Base-by-base conservation (phyloP, 495 filamentous ascomycete genomes). In the Lasiosphaeriaceae sp. region DNA sequence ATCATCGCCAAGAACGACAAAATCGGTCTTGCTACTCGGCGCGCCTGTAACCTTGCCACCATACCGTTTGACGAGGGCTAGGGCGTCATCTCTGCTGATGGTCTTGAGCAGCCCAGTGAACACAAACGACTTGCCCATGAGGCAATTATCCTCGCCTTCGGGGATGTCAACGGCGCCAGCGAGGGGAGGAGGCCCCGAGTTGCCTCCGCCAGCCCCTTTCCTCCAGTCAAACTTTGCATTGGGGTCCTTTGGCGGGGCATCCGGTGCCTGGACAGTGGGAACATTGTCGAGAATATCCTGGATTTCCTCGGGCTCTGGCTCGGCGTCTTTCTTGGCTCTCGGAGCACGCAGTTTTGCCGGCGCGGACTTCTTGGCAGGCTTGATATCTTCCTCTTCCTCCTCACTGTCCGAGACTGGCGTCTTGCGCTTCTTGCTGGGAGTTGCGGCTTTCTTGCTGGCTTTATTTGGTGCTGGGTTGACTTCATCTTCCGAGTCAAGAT, bases 91-190 rank as follows among this genome's bases (percentile, higher is more conserved):
- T 52, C 94, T 84, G 23, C 85, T 86, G 47, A 97, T 75, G 0
- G 80, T 86, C 37, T 89, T 81, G 29, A 96, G 77, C 19, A 96
- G 74, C 21, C 94, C 94, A 14, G 94, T 97, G 59, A 99, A 99
- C n/a, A 99, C 94, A 63, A 99, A 99, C 0, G 85, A 85, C 56
- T 97, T 75, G n/a, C 94, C 95, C 44, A 89, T 85, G 49, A 99
- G 80, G 68, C 94, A 99, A 61, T 97, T 92, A 16, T 94, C 89
- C 50, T 84, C 86, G 8, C 94, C 94, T 24, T 80, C 78, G 11
- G 94, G 94, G 50, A 94, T 72, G n/a, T 92, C 90, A 54, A 77
- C 82, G 14, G 80, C 75, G 21, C 81, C 86, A 35, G 83, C 77
- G 46, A 79, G 80, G 29, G 80, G 83, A 39, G 88, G 83, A 5